Conservation (phyloP, 352 stramenopile species). For the Phytophthora crassamura region DNA sequence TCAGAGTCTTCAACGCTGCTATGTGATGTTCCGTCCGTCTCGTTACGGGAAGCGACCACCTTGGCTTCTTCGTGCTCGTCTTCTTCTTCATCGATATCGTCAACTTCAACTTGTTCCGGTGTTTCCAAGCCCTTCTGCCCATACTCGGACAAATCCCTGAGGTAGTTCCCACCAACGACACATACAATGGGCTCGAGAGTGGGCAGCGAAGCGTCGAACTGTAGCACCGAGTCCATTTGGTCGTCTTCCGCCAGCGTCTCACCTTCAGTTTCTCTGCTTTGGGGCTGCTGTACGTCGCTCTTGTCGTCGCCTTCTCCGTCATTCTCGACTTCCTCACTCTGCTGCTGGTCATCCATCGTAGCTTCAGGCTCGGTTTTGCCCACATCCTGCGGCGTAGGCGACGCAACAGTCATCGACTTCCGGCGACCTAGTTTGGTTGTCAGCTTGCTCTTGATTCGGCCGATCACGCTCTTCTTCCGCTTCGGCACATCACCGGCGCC, state of each 20-base stretch:
- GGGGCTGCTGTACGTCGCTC: neutral
- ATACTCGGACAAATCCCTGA: neutral
- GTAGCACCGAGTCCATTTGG: slow-evolving; percentile 18
- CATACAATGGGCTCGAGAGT: neutral
- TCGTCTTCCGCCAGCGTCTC: neutral
- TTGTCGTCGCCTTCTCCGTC: slow-evolving; percentile 19
- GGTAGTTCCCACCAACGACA: neutral
- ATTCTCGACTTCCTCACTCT: slow-evolving; percentile 24
- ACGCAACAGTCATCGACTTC: slow-evolving; percentile 36
- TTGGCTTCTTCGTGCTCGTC: slow-evolving; percentile 13
- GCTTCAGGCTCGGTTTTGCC: slow-evolving; percentile 28
- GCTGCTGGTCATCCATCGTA: slow-evolving; percentile 12
- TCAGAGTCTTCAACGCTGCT: slow-evolving; percentile 6
- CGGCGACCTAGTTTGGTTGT: slow-evolving; percentile 54
- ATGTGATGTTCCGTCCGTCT: slow-evolving; percentile 2
- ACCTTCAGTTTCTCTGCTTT: neutral
- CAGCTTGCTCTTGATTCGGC: slow-evolving; percentile 75
- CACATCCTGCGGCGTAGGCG: slow-evolving; percentile 47
- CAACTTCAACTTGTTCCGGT: slow-evolving; percentile 11
- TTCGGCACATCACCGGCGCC: slow-evolving; percentile 21
- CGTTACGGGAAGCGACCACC: slow-evolving; percentile 32
- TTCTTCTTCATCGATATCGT: slow-evolving; percentile 11
- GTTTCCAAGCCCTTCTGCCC: slow-evolving; percentile 8
- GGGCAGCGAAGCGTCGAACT: slow-evolving; percentile 16
- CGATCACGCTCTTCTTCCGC: slow-evolving; percentile 72